Evolutionary conservation across 257 asterid species (phyloP), one percentile per base, ranked within the genome.

Genomic region (Nicotiana paniculata): DNA sequence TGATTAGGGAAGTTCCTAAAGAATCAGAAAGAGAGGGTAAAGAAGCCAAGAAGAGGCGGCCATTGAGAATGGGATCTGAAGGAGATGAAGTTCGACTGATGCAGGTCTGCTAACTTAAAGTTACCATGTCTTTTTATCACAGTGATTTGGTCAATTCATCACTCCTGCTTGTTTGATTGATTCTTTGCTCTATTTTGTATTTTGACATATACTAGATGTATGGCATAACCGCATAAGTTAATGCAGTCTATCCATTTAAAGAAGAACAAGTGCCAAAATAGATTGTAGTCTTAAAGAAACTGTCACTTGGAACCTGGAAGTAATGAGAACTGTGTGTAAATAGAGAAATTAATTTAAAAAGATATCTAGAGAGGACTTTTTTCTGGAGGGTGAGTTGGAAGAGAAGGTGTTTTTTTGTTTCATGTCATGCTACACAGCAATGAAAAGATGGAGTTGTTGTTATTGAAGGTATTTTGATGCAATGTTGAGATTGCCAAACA

Each of bases 61-160:
- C 90, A 13, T 78, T 96, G 87, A 92, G 94, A 84, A 86, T 6
- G 83, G 98, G 99, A 82, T 90, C 97, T 4, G 97, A 94, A 92
- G 98, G 98, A 82, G 97, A 93, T 35, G 93, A 90, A 55, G 98
- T 96, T 68, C 90, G 59, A 81, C 91, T 87, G 33, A 81, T 96
- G 95, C 99, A 96, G 98, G 99, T 96, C 83, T 77, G 78, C 43
- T 70, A 24, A 43, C 76, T 77, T 30, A 57, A 8, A 75, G 46
- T 75, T 3, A 75, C 26, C 17, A 15, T 75, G 9, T 75, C 9
- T 75, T 26, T 51, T 51, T 6, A 7, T 75, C 62, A 28, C 46
- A 51, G 15, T 75, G 2, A 75, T 9, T 15, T 48, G 24, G 63
- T 46, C 3, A 46, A 72, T 1, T 43, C 79, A 46, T 43, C 0